Evolutionary conservation across 23 red algal genomes (phyloP), one percentile per base, ranked within the genome.

Genomic region (Gracilaria domingensis): DNA sequence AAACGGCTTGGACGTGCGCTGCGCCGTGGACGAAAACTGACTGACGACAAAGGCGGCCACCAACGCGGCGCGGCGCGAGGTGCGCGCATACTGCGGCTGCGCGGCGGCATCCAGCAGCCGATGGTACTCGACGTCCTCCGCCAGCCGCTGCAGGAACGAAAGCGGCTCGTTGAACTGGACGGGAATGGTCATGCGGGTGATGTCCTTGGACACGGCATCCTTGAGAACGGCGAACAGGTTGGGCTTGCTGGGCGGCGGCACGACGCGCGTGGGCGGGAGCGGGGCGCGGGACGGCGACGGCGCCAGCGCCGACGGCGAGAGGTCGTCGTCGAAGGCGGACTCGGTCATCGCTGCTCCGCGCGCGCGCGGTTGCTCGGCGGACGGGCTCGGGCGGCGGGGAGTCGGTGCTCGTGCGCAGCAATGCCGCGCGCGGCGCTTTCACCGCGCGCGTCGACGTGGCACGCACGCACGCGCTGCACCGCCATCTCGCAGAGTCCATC

Each of bases 81-180:
- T 86, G 54, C 26, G 49, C 35, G 75, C 92, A 16, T 85, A 67
- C 17, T 47, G 53, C 20, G 83, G 82, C 7, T 58, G 40, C 25
- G 87, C 93, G 21, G 97, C 97, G 26, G 29, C 40, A 54, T 96
- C 97, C 45, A 98, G 91, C 66, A 98, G 70, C 44, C 85, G 53
- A 36, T 75, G 48, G 80, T 93, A 93, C 84, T 98, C 94, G 51
- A 98, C 25, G 45, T 98, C 97, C 82, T 98, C 97, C 29, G 90
- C 85, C 32, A 96, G 66, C 0, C 97, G 91, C 84, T 98, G 97
- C 53, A 98, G 78, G 45, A 98, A 95, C 23, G 97, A 98, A 2
- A 98, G 51, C 2, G 97, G 97, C 79, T 98, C 97, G 66, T 96
- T 98, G 80, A 98, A 98, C 9, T 89, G 79, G 30, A 98, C 94